Base-by-base conservation (phyloP, 306 rosid species). In the Cucumis cinereus region DNA sequence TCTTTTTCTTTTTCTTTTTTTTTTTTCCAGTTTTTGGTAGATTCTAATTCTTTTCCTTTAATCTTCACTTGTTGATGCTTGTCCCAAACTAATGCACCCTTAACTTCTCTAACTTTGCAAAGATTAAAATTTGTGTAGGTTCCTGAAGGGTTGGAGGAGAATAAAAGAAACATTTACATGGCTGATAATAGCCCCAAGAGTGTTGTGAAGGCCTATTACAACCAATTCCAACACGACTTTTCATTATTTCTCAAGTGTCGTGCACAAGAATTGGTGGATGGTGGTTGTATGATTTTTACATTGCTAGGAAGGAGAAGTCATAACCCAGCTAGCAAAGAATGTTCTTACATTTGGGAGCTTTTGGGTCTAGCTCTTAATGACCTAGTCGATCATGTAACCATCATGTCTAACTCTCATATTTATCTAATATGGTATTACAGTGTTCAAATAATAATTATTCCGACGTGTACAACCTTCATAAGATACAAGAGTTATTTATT, bases 221-320 rank as follows among this genome's bases (percentile, higher is more conserved):
- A 79, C 5, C 86, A 83, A 36, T 90, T 88, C 58, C 36, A 78
- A 58, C 49, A 69, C 7, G 88, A 86, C 30, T 88, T 90, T 74
- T 77, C 79, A 5, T 0, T 30, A 7, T 88, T 90, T 40, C 47
- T 90, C 2, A 55, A 50, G 7, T 81, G 47, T 78, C 89, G 95
- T 4, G 83, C 75, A 0, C 56, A 80, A 15, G 95, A 88, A 76
- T 54, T 90, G 26, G 77, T 62, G 0, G 11, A 4, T 1, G 84
- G 79, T 3, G 92, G 95, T 5, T 3, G 68, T 15, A 81, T 89
- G 89, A 78, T 86, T 9, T 79, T 87, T 0, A 84, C 90, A 0
- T 40, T 80, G 2, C 6, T 78, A 1, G 89, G 90, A 8, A 79
- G 83, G 61, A 50, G 35, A 3, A 28, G 56, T 23, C 11, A 50